These are phyloP conservation scores for Tuber brumale DNA, from an alignment of 495 filamentous ascomycete species.

Conservation along the genomic window DNA sequence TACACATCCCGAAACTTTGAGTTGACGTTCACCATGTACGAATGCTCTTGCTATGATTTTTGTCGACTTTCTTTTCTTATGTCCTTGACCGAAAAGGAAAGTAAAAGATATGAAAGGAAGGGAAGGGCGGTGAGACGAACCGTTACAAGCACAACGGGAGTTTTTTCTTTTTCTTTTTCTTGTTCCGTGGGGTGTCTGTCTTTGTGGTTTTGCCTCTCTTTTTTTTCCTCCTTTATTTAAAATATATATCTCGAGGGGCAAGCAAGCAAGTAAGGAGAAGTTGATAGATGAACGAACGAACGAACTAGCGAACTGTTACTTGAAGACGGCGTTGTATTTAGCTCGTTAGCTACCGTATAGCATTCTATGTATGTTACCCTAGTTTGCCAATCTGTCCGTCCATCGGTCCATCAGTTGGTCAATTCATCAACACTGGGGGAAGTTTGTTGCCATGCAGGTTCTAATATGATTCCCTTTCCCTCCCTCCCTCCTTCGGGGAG, in stretches of 20 bases:
- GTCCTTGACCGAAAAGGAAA: conserved; percentile 9
- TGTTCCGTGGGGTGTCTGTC: background rate
- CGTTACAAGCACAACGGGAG: background rate
- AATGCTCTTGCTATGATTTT: conserved; percentile 10
- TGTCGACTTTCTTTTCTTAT: background rate
- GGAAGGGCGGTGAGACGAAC: background rate
- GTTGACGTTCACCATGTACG: conserved; percentile 10
- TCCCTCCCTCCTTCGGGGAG: background rate
- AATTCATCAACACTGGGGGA: background rate
- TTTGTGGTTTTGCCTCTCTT: background rate
- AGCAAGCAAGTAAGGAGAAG: background rate
- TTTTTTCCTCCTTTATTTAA: background rate
- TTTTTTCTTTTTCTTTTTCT: background rate
- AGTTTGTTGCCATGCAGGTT: background rate
- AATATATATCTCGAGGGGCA: conserved; percentile 2
- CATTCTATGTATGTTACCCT: background rate
- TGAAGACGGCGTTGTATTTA: background rate
- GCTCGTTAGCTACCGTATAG: background rate
- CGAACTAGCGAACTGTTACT: background rate
- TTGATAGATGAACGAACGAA: background rate
- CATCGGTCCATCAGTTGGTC: background rate
- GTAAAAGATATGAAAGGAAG: conserved; percentile 5
- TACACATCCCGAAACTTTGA: conserved; percentile 93
- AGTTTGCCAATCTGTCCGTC: background rate
- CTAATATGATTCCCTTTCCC: background rate